Evolutionary conservation across 345 rosid genomes (phyloP).

Genomic region (Citrus sinensis): DVS_A1.0 CM039162.1:26408501-26409000

Average conservation of each 20-base stretch:
- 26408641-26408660: neutral
- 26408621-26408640: neutral
- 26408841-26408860: constrained; percentile 82
- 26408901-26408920: constrained; percentile 95
- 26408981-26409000: constrained; percentile 84
- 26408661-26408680: neutral
- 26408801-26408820: constrained; percentile 78
- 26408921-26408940: constrained; percentile 90
- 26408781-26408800: constrained; percentile 81
- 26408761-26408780: constrained; percentile 68
- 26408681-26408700: neutral
- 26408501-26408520: neutral
- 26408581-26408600: neutral
- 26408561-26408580: neutral
- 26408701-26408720: neutral
- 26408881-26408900: constrained; percentile 91
- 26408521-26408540: neutral
- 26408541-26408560: neutral
- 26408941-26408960: constrained; percentile 88
- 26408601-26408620: neutral
- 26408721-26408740: constrained; percentile 22
- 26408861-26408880: constrained; percentile 77
- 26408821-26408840: constrained; percentile 83
- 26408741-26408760: constrained; percentile 65
- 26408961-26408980: constrained; percentile 79